Evolutionary conservation across 106 monocot genomes (phyloP).

Genomic region (Triglochin maritima): DNA sequence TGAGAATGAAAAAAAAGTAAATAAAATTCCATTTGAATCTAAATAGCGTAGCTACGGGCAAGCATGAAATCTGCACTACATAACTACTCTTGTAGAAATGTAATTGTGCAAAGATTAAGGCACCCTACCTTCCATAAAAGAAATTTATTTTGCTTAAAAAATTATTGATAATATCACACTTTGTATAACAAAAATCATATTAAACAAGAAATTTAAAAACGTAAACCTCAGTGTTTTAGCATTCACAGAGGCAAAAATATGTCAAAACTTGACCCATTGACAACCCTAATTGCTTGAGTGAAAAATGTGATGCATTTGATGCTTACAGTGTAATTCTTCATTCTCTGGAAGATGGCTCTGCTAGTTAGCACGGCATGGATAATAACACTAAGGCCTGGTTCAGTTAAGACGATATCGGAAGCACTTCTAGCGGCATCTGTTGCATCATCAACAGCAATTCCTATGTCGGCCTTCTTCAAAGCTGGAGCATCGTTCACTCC

Average conservation of each 20-base stretch:
- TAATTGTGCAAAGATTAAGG: too few species aligned
- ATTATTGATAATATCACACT: too few species aligned
- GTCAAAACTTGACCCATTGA: too few species aligned
- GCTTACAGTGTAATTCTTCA: constrained; percentile 65
- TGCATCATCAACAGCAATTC: constrained; percentile 65
- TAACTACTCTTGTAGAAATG: too few species aligned
- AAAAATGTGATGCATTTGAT: background rate
- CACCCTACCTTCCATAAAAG: too few species aligned
- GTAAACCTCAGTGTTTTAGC: background rate
- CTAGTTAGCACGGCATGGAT: constrained; percentile 65
- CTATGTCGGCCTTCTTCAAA: constrained; percentile 59
- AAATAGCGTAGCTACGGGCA: too few species aligned
- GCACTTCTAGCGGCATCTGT: constrained; percentile 65
- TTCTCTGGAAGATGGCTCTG: constrained; percentile 63
- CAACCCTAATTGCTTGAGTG: too few species aligned
- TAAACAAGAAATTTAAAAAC: background rate
- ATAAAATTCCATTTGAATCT: background rate
- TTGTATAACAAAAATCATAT: background rate
- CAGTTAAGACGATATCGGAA: constrained; percentile 66
- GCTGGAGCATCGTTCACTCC: constrained; percentile 70
- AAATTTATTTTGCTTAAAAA: too few species aligned
- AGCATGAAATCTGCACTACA: too few species aligned
- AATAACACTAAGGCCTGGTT: constrained; percentile 64
- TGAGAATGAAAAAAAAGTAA: background rate
- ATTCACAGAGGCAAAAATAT: background rate